Evolutionary conservation across 2,329 filamentous ascomycete species (phyloP).

Genomic region (Aureobasidium sp.): DNA sequence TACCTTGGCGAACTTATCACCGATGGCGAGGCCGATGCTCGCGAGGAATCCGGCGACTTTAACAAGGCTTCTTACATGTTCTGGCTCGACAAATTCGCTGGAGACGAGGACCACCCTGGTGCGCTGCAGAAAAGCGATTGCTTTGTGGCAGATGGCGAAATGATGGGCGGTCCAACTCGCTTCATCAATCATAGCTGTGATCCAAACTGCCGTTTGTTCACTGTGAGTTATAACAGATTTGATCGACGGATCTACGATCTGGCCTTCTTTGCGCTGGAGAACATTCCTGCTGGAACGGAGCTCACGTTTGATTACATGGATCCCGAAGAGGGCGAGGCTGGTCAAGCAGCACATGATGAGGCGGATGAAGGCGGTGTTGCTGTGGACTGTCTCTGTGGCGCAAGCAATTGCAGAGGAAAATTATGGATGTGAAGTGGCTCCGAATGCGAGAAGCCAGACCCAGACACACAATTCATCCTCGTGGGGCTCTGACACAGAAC

Average conservation of each 20-base stretch:
- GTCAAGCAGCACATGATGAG: constrained; percentile 20
- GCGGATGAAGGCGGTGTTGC: constrained; percentile 32
- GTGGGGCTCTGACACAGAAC: too few species aligned
- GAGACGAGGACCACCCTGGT: constrained; percentile 49
- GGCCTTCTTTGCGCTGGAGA: constrained; percentile 63
- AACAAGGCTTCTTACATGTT: constrained; percentile 76
- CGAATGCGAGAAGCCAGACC: neutral
- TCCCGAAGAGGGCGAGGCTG: constrained; percentile 44
- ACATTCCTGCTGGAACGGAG: constrained; percentile 60
- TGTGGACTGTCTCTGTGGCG: constrained; percentile 50
- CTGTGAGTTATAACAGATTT: constrained; percentile 67
- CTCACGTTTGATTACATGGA: constrained; percentile 76
- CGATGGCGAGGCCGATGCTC: constrained; percentile 52
- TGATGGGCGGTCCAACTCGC: constrained; percentile 67
- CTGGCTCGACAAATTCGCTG: constrained; percentile 66
- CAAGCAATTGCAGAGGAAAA: constrained; percentile 59
- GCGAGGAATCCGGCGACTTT: constrained; percentile 52
- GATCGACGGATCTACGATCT: constrained; percentile 69
- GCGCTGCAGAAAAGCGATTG: constrained; percentile 26
- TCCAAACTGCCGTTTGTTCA: constrained; percentile 73
- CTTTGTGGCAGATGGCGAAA: constrained; percentile 58
- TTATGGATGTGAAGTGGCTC: constrained; percentile 47
- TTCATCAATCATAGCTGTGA: constrained; percentile 82
- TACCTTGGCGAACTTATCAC: constrained; percentile 60
- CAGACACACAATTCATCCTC: too few species aligned